Base-by-base conservation (phyloP, 208 protist genomes). In the Leishmania guyanensis region DNA sequence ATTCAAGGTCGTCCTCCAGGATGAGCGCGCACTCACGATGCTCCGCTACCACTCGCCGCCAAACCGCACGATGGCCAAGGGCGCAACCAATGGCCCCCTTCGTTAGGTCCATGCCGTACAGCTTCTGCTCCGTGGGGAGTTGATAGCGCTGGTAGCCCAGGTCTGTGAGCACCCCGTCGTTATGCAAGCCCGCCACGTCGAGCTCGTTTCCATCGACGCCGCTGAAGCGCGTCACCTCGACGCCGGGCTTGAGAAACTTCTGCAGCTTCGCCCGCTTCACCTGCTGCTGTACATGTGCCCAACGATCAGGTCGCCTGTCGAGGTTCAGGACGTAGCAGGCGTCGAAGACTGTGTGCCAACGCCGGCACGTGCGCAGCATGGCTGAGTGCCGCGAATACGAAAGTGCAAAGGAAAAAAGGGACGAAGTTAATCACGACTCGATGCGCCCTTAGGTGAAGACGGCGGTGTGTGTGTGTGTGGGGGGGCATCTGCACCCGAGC, bases 91-190 rank as follows among this genome's bases (percentile, higher is more conserved):
- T 90, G n/a, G 92, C 95, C 22, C 95, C 95, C 9, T 64, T 80
- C 17, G 95, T 98, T 56, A 98, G 88, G 78, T 98, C 95, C 95
- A 98, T 97, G 39, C 95, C 95, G 75, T 97, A 98, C 5, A 98
- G 87, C 81, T 98, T 98, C 76, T 96, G 79, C 75, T 92, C 91
- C 29, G 79, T 78, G 1, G 95, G 94, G 2, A 97, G 87, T 46
- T 90, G 81, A 58, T 92, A 93, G 43, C 95, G 93, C 66, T 87
- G 36, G 58, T 94, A 92, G 64, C 93, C 95, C n/a, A 92, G 56
- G 29, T 95, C 90, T 1, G 89, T 97, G 62, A 98, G 68, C 5
- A 94, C 65, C 22, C 92, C 92, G 12, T 74, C 64, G 6, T 50
- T 36, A 75, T 88, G 83, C 26, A 98, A 85, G 46, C 68, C 56